phyloP scores from a whole-genome alignment of 495 filamentous ascomycete genomes.

The Talaromyces thailandensis region DNA sequence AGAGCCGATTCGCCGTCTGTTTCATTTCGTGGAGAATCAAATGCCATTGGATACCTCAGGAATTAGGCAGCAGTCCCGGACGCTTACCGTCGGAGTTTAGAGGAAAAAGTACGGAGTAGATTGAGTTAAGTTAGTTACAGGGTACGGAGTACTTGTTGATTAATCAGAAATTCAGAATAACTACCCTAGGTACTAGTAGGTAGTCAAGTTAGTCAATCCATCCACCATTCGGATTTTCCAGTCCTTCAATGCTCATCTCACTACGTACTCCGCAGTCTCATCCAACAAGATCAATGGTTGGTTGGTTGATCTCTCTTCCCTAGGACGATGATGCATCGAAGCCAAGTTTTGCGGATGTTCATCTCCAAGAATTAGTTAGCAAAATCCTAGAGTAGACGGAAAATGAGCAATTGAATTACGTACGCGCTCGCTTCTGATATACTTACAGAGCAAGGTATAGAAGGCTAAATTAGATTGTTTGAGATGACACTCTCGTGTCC shows the following conservation, averaged over 20 bases:
- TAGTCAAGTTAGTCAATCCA: too few relatives aligned
- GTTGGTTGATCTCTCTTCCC: too few relatives aligned
- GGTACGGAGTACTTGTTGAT: neutral
- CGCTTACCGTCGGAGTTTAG: neutral
- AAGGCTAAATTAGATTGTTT: neutral
- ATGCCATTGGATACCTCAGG: neutral
- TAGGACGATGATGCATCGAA: too few relatives aligned
- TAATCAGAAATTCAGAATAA: neutral
- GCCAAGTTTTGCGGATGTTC: too few relatives aligned
- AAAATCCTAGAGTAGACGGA: too few relatives aligned
- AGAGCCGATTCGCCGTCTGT: neutral
- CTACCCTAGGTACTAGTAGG: too few relatives aligned
- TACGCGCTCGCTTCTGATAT: neutral
- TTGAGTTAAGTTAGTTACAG: neutral
- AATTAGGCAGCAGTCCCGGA: neutral
- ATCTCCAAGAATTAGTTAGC: too few relatives aligned
- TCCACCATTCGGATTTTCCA: too few relatives aligned
- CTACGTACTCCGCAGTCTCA: too few relatives aligned
- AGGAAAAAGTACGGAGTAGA: neutral
- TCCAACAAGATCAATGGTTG: too few relatives aligned
- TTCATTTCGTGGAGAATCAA: neutral
- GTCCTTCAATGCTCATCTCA: too few relatives aligned
- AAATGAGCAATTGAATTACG: neutral
- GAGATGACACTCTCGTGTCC: too few relatives aligned
- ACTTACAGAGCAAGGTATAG: neutral